Conservation (phyloP, 2,329 filamentous ascomycete species). For the Delphinella strobiligena region DNA sequence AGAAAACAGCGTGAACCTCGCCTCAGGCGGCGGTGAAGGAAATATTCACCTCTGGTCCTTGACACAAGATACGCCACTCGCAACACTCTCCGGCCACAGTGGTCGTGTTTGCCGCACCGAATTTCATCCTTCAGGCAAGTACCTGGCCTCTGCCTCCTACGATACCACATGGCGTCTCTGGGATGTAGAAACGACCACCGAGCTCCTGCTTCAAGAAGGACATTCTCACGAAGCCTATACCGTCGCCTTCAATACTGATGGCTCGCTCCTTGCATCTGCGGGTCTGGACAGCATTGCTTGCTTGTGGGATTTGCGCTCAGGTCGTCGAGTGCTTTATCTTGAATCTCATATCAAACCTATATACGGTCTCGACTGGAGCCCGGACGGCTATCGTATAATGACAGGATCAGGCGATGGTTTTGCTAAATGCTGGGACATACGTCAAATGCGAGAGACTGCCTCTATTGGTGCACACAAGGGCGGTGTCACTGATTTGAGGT, state of each 20-base stretch:
- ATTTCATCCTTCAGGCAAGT: slow-evolving; percentile 84
- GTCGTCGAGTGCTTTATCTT: slow-evolving; percentile 88
- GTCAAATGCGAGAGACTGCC: slow-evolving; percentile 72
- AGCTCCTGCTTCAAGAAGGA: slow-evolving; percentile 82
- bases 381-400: slow-evolving; percentile 84
- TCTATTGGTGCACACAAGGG: slow-evolving; percentile 85
- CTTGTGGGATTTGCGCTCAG: slow-evolving; percentile 89
- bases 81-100: slow-evolving; percentile 71
- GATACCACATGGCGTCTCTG: slow-evolving; percentile 96
- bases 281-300: slow-evolving; percentile 89
- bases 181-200: slow-evolving; percentile 77
- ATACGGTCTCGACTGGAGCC: slow-evolving; percentile 82
- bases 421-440: slow-evolving; percentile 95
- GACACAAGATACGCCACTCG: slow-evolving; percentile 70
- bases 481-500: slow-evolving; percentile 82
- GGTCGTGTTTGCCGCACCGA: slow-evolving; percentile 84
- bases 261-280: slow-evolving; percentile 80
- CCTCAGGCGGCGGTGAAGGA: slow-evolving; percentile 81
- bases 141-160: slow-evolving; percentile 84
- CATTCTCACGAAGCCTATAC: slow-evolving; percentile 90
- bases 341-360: slow-evolving; percentile 91
- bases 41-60: slow-evolving; percentile 85
- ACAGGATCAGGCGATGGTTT: slow-evolving; percentile 88
- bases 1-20: slow-evolving; percentile 62
- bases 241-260: slow-evolving; percentile 80